These are phyloP conservation scores for Parachlorella kessleri DNA, from an alignment of 139 green algal species.

Conservation along the genomic window DNA sequence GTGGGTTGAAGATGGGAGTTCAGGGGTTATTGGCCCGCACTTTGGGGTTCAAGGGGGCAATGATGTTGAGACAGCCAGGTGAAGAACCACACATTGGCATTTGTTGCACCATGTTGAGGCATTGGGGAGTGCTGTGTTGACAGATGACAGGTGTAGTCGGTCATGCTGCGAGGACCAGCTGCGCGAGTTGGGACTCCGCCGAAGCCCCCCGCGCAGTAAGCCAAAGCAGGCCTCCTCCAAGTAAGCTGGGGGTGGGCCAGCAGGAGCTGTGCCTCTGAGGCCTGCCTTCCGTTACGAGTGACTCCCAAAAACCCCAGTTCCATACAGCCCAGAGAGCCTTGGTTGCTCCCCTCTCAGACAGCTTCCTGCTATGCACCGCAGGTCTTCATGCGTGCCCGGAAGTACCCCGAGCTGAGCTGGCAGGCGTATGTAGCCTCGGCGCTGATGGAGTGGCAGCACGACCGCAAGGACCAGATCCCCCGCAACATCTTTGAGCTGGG, in stretches of 20 bases:
- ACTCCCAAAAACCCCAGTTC: not conserved
- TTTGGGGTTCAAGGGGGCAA: no score
- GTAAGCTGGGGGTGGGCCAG: not conserved
- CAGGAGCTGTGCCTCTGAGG: not conserved
- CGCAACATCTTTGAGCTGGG: constrained; percentile 95
- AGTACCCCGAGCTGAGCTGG: constrained; percentile 69
- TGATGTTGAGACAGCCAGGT: no score
- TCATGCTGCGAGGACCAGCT: no score
- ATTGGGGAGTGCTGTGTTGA: no score
- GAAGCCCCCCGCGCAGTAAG: no score
- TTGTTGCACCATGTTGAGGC: no score
- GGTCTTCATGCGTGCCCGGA: constrained; percentile 84
- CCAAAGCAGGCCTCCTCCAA: no score
- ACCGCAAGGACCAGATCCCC: constrained; percentile 70
- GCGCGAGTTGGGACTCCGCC: no score
- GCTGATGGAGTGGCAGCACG: constrained; percentile 80
- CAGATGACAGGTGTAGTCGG: no score
- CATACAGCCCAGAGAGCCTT: no score
- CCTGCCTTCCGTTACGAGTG: not conserved
- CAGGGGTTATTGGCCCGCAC: no score
- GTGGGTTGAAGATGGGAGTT: constrained; percentile 30
- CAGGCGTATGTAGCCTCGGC: constrained; percentile 86
- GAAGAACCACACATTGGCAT: no score
- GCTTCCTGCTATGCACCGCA: constrained; percentile 37
- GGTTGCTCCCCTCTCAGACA: not conserved